Base-by-base conservation (phyloP, 345 rosid genomes). In the Salix udensis region DNA sequence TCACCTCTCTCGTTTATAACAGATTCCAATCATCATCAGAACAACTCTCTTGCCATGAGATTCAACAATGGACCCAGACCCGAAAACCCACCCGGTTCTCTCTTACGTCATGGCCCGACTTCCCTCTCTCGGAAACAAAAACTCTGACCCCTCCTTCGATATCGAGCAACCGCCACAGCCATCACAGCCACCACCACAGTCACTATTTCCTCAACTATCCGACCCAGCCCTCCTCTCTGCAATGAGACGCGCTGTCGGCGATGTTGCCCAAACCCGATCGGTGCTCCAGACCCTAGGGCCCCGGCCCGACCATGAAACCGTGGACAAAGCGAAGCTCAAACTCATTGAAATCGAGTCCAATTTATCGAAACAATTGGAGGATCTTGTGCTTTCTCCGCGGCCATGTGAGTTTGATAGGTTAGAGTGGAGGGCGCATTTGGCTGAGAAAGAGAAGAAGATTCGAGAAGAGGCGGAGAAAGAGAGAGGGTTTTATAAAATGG, bases 241-340 rank as follows among this genome's bases (percentile, higher is more conserved):
- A 74, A 92, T 96, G 99, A 86, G 88, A 62, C 79, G 68, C 76
- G 94, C 95, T 19, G 85, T 93, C 75, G 61, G 88, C 52, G 93
- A 92, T 77, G 98, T 96, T 0, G 74, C 93, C 65, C 95, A 92
- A 76, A 91, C 97, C 65, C 96, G 98, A 62, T 82, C 97, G 64
- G 79, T 96, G 28, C 97, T 96, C 68, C 91, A 77, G 15, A 90
- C 91, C 70, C 85, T 96, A 16, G 99, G 99, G 6, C 94, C 94
- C 1, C 91, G 98, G 14, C 99, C 99, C 31, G 96, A 91, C 80
- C 99, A 92, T 82, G 97, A 93, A 87, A 74, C 94, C 65, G 89
- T 96, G 28, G 99, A 96, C 82, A 74, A 46, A 28, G 97, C 99
- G 28, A 91, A 83, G 39, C 62, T 88, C 5, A 87, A 85, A 62